Evolutionary conservation across 192 early-diverging fungal species (phyloP), one percentile per base, ranked within the genome.

Genomic region (Coemansia sp.): DNA sequence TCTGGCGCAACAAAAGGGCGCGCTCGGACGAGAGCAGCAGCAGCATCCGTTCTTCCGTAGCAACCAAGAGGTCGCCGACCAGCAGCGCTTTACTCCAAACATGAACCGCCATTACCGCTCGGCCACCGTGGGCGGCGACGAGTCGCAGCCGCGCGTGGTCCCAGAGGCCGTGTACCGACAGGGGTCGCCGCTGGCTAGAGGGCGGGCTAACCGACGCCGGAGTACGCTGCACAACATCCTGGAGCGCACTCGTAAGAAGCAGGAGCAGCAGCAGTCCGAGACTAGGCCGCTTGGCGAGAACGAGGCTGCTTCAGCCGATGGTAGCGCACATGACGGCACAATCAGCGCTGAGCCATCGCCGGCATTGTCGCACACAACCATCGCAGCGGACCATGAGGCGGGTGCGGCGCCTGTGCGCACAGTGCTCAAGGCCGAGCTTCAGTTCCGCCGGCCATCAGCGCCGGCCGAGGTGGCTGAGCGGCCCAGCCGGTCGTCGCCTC

Each of bases 91-190:
- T 43, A 73, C 79, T 9, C 79, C 78, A 7, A 73, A 64, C 19
- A 82, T 82, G 79, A 82, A 82, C 65, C 69, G 79, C 10, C 73
- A 76, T 59, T 61, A 70, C 41, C 79, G 79, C 54, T 73, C 79
- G 25, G 66, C 70, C 5, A 76, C 79, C 0, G 63, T 82, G 40
- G 79, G 73, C 54, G 67, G 74, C 51, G 71, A 76, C 45, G 72
- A 29, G 57, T 32, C 15, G 46, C 59, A n/a, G 38, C 59, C 71
- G 36, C 67, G 54, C 29, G 79, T 67, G 32, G 49, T 76, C 12
- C 79, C 74, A 4, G 71, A 70, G 25, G 62, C 37, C 0, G 70
- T 58, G 11, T 82, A 64, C 41, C 35, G 62, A 29, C 64, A 35
- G 15, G 67, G 67, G 35, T 68, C 74, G 25, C 74, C 74, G 40